These are phyloP conservation scores for Cryptococcus floricola DNA, from an alignment of 1,284 basidiomycete genomes.

Conservation along the genomic window DNA sequence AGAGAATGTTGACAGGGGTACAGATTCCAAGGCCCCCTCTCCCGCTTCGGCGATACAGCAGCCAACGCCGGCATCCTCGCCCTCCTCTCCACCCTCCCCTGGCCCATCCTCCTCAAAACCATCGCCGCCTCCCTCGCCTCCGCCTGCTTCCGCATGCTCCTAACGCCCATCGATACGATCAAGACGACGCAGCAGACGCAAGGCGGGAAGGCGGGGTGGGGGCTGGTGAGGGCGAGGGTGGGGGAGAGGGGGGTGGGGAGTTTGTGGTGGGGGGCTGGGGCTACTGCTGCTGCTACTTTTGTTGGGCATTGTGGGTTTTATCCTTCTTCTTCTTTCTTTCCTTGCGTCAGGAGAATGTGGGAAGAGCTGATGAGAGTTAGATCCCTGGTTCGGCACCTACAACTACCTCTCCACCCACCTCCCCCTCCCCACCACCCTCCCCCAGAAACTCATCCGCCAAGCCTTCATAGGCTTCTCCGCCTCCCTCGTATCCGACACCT, in stretches of 20 bases:
- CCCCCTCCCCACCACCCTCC: constrained; percentile 56
- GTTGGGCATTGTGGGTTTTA: constrained; percentile 68
- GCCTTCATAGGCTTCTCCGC: constrained; percentile 83
- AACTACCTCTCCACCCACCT: constrained; percentile 68
- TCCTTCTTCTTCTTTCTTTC: constrained; percentile 44
- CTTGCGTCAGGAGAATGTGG: not conserved
- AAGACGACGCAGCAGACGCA: constrained; percentile 91
- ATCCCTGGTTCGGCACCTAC: constrained; percentile 60
- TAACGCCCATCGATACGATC: constrained; percentile 83
- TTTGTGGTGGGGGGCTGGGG: constrained; percentile 81
- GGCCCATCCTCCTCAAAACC: constrained; percentile 45
- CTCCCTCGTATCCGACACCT: constrained; percentile 72
- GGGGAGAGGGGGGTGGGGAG: constrained; percentile 68
- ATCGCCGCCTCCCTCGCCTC: constrained; percentile 48
- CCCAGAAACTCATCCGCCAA: constrained; percentile 64
- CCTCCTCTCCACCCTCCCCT: constrained; percentile 33
- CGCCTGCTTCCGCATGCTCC: constrained; percentile 72
- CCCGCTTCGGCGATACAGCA: constrained; percentile 81
- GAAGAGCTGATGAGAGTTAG: constrained; percentile 47
- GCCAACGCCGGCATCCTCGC: constrained; percentile 47
- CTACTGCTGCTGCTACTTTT: constrained; percentile 84
- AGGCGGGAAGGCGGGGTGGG: constrained; percentile 61
- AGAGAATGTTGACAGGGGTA: too few relatives aligned
- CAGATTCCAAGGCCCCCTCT: constrained; percentile 46
- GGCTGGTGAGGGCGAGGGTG: constrained; percentile 64